Percentiles rank a stretch among this genome's conserved stretches.
These are phyloP conservation scores for Phytophthora cryptogea DNA, from an alignment of 352 stramenopile species.

Conservation along the genomic window DNA sequence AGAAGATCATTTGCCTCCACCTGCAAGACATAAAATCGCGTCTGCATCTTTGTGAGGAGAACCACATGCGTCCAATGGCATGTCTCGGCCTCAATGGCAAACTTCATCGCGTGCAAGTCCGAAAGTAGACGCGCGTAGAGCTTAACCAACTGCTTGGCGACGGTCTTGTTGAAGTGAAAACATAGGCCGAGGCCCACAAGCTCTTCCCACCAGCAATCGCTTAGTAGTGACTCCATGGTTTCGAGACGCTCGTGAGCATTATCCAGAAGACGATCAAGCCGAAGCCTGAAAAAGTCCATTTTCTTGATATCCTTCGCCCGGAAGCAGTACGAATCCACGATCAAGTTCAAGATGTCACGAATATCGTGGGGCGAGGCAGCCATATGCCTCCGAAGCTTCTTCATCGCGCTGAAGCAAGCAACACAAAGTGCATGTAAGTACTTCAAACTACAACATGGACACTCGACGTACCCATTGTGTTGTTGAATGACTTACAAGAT, in stretches of 20 bases:
- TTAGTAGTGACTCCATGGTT: slow-evolving; percentile 61
- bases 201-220: slow-evolving; percentile 79
- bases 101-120: slow-evolving; percentile 73
- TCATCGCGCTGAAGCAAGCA: slow-evolving; percentile 44
- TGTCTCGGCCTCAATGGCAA: slow-evolving; percentile 71
- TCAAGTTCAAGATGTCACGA: slow-evolving; percentile 76
- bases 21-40: slow-evolving; percentile 70
- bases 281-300: slow-evolving; percentile 79
- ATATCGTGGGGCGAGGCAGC: slow-evolving; percentile 59
- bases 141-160: slow-evolving; percentile 70
- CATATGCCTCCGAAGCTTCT: slow-evolving; percentile 52
- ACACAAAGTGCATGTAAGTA: slow-evolving; percentile 13
- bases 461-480: neutral
- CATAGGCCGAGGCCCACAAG: slow-evolving; percentile 53
- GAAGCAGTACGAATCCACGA: slow-evolving; percentile 84
- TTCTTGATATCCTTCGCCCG: slow-evolving; percentile 72
- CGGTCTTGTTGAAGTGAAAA: slow-evolving; percentile 75
- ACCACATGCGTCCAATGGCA: slow-evolving; percentile 63
- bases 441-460: neutral
- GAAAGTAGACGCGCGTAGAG: slow-evolving; percentile 60
- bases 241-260: slow-evolving; percentile 42
- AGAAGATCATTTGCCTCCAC: slow-evolving; percentile 67
- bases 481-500: slow-evolving; percentile 47
- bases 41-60: slow-evolving; percentile 69
- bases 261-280: slow-evolving; percentile 55